Evolutionary conservation across 345 rosid species (phyloP), one percentile per base, ranked within the genome.

Genomic region (Alliaria petiolata): DNA sequence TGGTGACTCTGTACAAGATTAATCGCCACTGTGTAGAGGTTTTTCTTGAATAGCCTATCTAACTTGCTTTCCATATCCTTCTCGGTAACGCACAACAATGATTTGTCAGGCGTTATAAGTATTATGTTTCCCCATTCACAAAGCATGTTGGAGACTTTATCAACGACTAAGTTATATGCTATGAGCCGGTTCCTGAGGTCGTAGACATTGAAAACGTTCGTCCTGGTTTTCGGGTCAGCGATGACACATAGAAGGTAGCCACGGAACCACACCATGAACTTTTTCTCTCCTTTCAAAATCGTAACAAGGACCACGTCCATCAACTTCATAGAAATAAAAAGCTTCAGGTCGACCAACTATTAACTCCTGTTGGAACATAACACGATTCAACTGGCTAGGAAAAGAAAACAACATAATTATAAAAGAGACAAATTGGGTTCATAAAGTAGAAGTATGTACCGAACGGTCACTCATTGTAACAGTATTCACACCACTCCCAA

Each of bases 301-400:
- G 98, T 97, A 89, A 77, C 99, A 95, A 30, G 99, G 99, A 77
- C 98, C 99, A 30, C 98, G 96, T 8, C 99, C 99, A 80, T 95
- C 99, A 77, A 91, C 86, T 74, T 95, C 98, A 38, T 89, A 95
- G 79, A 95, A 91, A 62, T 86, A 95, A 42, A 95, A 96, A 67
- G 99, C 99, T 82, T 95, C 99, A 33, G 93, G 91, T 50, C 93
- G 85, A 57, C 99, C 99, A 76, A 91, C 74, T 75, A 95, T 89
- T 51, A 95, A 78, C 79, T 95, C 98, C 99, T 95, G 84, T 67
- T 33, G 47, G n/a, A 67, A 76, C 28, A 77, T 26, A 20, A 53
- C 60, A 77, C 34, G 31, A 30, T 65, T 55, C 49, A 59, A 47
- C 51, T 38, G 15, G 26, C 13, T 36, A 44, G 46, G 64, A 49